Base-by-base conservation (phyloP, 2,329 filamentous ascomycete genomes). In the Claviceps humidiphila region DNA sequence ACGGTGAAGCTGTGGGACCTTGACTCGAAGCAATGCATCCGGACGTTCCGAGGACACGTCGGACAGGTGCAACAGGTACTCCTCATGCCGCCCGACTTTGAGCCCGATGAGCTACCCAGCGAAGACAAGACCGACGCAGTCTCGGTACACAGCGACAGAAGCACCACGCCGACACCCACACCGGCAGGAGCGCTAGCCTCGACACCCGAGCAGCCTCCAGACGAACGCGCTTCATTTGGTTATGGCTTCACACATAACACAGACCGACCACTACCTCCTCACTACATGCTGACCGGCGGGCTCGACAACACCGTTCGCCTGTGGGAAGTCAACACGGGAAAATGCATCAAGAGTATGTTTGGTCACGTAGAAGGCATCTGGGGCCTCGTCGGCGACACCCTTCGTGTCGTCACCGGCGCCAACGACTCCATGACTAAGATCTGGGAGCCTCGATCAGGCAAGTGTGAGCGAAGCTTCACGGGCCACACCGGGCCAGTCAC, bases 331-430 rank as follows among this genome's bases (percentile, higher is more conserved):
- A 79, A 78, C 5, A 85, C 85, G 0, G 89, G 88, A 40, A 81
- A 81, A 57, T 95, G 88, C 61, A 76, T 96, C 38, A 86, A 89
- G 56, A 95, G 89, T 37, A 95, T 96, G 74, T 98, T 97, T 64
- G 93, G 93, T 0, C 93, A 98, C 62, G 80, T 98, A 22, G 93
- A 98, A 67, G 93, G 93, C 37, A 85, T 98, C 20, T 98, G 93
- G 93, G 86, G 87, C 5, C 75, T 98, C 2, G 88, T 87, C 0
- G 91, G 87, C 3, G 91, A 97, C 68, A 90, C 86, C 1, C 72
- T 97, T 20, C 82, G 93, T 11, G 81, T 95, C 16, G 89, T 97
- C 14, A 89, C 85, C 17, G 91, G 90, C 0, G 87, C 88, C 11
- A 89, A 97, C 66, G 93, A 98, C 68, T 84, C 88, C 43, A 94